Evolutionary conservation across 371 early-diverging fungal species (phyloP).

Genomic region (Mortierella sp.): DNA sequence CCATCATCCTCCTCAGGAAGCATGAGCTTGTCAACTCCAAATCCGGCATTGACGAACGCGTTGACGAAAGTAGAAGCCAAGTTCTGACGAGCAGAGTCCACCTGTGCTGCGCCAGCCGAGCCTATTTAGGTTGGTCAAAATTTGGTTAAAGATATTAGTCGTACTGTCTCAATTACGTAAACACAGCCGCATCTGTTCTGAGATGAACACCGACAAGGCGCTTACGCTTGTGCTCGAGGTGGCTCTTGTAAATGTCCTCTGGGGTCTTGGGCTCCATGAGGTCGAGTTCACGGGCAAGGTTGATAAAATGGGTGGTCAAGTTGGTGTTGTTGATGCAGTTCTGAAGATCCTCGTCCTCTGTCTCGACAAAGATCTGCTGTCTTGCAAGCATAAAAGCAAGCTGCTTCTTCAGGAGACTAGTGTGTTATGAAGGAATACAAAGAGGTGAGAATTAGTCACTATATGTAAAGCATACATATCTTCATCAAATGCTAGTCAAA

Average conservation of each 20-base stretch:
- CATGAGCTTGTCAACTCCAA: slow-evolving; percentile 95
- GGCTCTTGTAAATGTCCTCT: slow-evolving; percentile 97
- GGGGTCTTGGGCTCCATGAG: slow-evolving; percentile 96
- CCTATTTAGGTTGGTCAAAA: slow-evolving; percentile 54
- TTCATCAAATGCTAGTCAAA: neutral
- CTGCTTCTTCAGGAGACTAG: slow-evolving; percentile 89
- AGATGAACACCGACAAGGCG: neutral
- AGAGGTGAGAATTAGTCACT: neutral
- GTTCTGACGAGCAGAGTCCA: slow-evolving; percentile 96
- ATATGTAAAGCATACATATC: neutral
- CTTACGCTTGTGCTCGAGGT: slow-evolving; percentile 91
- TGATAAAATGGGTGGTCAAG: slow-evolving; percentile 88
- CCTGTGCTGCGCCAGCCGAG: slow-evolving; percentile 67
- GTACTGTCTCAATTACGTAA: neutral
- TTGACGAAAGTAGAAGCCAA: slow-evolving; percentile 98
- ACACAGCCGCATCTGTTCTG: neutral
- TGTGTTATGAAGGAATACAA: neutral
- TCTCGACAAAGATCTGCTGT: slow-evolving; percentile 87
- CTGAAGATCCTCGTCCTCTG: slow-evolving; percentile 85
- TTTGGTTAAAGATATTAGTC: neutral
- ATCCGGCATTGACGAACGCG: slow-evolving; percentile 98
- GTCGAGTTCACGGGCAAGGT: slow-evolving; percentile 94
- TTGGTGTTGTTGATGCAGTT: slow-evolving; percentile 92
- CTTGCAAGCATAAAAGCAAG: slow-evolving; percentile 95
- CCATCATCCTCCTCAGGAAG: slow-evolving; percentile 81